phyloP scores from a whole-genome alignment of 805 yeast genomes.

The Hanseniaspora pseudoguilliermondii region DNA sequence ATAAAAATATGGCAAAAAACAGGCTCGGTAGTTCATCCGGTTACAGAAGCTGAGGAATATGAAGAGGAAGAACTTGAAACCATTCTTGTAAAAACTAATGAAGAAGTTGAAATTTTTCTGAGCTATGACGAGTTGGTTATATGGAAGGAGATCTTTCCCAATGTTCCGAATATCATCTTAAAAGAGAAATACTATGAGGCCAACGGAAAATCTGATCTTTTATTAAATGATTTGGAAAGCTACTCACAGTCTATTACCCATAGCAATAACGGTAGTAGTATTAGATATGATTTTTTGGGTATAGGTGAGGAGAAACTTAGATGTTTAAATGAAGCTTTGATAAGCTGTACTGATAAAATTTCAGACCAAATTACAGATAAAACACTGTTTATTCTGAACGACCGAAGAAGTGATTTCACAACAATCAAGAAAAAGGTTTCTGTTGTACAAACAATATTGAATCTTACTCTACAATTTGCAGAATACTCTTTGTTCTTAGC shows the following conservation, averaged over 20 bases:
- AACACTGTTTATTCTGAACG: not conserved
- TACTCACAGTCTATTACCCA: not conserved
- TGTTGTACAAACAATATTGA: not conserved
- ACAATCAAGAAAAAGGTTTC: not conserved
- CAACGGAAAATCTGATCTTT: not conserved
- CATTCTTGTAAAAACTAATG: not conserved
- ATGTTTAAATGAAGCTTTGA: too few relatives aligned
- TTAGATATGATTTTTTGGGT: too few relatives aligned
- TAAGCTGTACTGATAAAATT: too few relatives aligned
- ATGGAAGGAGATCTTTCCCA: conserved; percentile 5
- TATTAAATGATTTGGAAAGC: not conserved
- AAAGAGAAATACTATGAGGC: not conserved
- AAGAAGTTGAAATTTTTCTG: conserved; percentile 1
- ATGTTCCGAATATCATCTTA: not conserved
- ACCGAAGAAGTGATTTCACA: not conserved
- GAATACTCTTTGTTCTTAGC: not conserved
- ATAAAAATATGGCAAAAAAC: not conserved
- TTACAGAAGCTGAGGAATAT: not conserved
- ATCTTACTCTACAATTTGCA: not conserved
- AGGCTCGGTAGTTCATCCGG: not conserved
- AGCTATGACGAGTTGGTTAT: not conserved
- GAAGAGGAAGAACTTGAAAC: not conserved
- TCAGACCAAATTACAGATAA: too few relatives aligned
- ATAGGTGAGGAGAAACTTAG: too few relatives aligned
- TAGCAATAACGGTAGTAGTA: too few relatives aligned